Percentiles rank a stretch among this genome's conserved stretches.
Evolutionary conservation across 75 land plant genomes (phyloP).

Genomic region (Pinus albicaulis): DNA sequence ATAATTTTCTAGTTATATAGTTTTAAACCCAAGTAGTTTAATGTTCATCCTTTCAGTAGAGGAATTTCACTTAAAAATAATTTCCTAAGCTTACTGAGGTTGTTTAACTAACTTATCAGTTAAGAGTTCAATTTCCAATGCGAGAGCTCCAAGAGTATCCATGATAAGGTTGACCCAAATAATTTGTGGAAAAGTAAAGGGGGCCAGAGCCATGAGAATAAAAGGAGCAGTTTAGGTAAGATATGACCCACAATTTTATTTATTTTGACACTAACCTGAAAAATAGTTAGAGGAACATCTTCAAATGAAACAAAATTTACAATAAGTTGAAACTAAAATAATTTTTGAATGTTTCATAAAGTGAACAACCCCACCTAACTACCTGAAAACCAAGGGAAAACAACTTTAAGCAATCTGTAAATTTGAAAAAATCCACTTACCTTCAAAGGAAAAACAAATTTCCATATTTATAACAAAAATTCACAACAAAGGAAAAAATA

Average conservation of each 20-base stretch:
- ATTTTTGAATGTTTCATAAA: conserved; percentile 96
- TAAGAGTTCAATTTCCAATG: conserved; percentile 98
- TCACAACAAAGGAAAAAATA: too few species aligned
- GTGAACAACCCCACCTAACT: too few species aligned
- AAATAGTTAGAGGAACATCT: conserved; percentile 82
- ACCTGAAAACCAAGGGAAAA: too few species aligned
- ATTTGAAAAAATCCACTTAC: too few species aligned
- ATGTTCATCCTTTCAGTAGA: background rate
- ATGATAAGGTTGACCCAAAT: too few species aligned
- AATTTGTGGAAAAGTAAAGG: conserved; percentile 7
- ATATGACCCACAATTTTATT: background rate
- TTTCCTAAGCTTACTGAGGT: conserved; percentile 73
- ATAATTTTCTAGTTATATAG: too few species aligned
- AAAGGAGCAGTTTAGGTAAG: conserved; percentile 60
- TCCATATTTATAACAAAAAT: conserved; percentile 37
- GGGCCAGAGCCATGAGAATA: conserved; percentile 34
- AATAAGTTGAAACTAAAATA: conserved; percentile 94
- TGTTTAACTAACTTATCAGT: conserved; percentile 79
- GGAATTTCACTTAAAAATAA: conserved; percentile 48
- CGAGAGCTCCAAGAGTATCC: conserved; percentile 91
- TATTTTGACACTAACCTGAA: conserved; percentile 49
- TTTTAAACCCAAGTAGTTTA: background rate
- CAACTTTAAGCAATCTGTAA: conserved; percentile 75
- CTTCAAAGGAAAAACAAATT: conserved; percentile 1
- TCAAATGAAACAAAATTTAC: conserved; percentile 87